phyloP scores from a whole-genome alignment of 2,329 filamentous ascomycete genomes.

The Rhynchosporium graminicola region DNA sequence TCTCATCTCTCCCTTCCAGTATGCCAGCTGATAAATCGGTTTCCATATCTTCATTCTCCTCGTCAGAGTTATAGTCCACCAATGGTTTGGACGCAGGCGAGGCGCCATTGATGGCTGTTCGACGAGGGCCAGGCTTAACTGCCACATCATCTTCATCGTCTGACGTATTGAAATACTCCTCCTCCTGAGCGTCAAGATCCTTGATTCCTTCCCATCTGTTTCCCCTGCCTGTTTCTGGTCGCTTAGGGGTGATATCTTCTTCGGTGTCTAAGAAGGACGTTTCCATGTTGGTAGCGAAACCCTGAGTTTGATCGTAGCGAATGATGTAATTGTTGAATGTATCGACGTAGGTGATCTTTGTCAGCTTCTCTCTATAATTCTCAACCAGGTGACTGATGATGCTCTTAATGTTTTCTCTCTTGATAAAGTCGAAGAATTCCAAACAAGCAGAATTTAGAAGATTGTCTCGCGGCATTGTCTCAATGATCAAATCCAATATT shows the following conservation, averaged over 20 bases:
- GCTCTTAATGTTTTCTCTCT: conserved; percentile 76
- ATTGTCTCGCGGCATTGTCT: conserved; percentile 89
- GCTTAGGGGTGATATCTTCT: conserved; percentile 53
- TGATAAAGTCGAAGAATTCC: conserved; percentile 91
- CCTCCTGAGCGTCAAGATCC: conserved; percentile 81
- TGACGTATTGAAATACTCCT: conserved; percentile 90
- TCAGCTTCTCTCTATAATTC: conserved; percentile 76
- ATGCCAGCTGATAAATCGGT: conserved; percentile 43
- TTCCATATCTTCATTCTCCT: conserved; percentile 72
- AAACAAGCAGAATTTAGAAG: conserved; percentile 90
- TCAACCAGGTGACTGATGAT: conserved; percentile 83
- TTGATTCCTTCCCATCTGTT: conserved; percentile 70
- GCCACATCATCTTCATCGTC: conserved; percentile 79
- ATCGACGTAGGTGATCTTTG: conserved; percentile 76
- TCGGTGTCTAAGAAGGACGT: conserved; percentile 69
- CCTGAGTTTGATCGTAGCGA: conserved; percentile 77
- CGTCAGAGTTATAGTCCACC: conserved; percentile 91
- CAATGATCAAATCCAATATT: conserved; percentile 79
- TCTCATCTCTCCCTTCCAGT: conserved; percentile 21
- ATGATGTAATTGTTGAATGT: conserved; percentile 77
- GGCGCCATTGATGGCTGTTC: conserved; percentile 56
- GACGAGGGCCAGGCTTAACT: conserved; percentile 29
- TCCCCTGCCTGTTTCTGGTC: conserved; percentile 53
- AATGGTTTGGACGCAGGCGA: conserved; percentile 68
- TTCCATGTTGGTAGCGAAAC: conserved; percentile 65